These are phyloP conservation scores for Simplicillium aogashimaense DNA, from an alignment of 2,329 filamentous ascomycete genomes.

Conservation along the genomic window DNA sequence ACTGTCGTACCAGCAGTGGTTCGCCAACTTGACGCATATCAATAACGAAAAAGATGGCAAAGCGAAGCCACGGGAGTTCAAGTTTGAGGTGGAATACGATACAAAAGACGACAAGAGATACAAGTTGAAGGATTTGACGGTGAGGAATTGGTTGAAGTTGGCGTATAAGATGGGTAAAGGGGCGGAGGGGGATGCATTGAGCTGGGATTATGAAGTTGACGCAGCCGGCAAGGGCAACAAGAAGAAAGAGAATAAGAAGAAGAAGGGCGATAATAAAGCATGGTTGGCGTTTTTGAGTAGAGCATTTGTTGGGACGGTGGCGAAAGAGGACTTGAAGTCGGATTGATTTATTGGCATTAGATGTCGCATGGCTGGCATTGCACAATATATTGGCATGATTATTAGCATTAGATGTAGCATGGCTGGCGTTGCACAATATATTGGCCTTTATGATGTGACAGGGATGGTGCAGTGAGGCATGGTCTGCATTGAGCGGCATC, in stretches of 20 bases:
- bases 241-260: slow-evolving; percentile 24
- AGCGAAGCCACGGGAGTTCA: slow-evolving; percentile 49
- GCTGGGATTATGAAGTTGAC: background rate
- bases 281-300: slow-evolving; percentile 72
- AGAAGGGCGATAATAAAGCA: slow-evolving; percentile 50
- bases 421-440: no score
- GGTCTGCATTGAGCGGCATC: no score
- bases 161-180: slow-evolving; percentile 65
- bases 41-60: slow-evolving; percentile 52
- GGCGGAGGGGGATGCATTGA: slow-evolving; percentile 6
- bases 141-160: slow-evolving; percentile 68
- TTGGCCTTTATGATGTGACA: no score
- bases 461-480: no score
- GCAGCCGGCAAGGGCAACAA: slow-evolving; percentile 7
- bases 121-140: slow-evolving; percentile 71
- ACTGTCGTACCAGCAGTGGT: slow-evolving; percentile 80
- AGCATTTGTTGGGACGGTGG: slow-evolving; percentile 69
- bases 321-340: slow-evolving; percentile 52
- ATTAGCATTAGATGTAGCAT: no score
- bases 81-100: slow-evolving; percentile 77
- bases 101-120: slow-evolving; percentile 71
- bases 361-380: background rate
- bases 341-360: slow-evolving; percentile 18
- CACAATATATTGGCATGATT: background rate
- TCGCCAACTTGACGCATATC: slow-evolving; percentile 82